Conservation (phyloP, 176 grass and related monocot species). For the Avena sativa region DNA sequence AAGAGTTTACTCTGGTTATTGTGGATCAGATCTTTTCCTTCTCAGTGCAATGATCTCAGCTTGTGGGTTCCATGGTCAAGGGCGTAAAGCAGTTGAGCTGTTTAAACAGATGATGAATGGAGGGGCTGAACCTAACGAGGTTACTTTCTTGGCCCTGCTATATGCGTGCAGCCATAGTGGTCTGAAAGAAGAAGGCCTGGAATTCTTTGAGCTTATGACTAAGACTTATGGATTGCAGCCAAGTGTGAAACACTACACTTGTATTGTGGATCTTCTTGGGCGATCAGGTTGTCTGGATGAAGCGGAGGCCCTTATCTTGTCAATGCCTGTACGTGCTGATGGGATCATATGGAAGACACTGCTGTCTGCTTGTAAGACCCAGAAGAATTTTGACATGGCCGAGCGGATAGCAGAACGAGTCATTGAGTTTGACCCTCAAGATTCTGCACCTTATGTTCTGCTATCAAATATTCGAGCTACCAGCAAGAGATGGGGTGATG, state of each 20-base stretch:
- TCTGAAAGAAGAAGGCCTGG: constrained; percentile 60
- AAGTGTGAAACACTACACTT: constrained; percentile 70
- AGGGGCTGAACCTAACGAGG: constrained; percentile 53
- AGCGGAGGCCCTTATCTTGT: constrained; percentile 63
- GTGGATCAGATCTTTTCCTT: constrained; percentile 53
- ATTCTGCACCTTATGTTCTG: constrained; percentile 72
- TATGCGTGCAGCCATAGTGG: constrained; percentile 86
- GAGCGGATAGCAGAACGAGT: constrained; percentile 61
- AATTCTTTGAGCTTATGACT: constrained; percentile 64
- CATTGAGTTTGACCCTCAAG: constrained; percentile 63
- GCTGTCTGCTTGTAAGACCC: constrained; percentile 66
- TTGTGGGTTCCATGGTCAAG: constrained; percentile 75
- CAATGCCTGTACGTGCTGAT: constrained; percentile 64
- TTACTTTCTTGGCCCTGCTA: constrained; percentile 75
- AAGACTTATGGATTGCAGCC: constrained; percentile 55
- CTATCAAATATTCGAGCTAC: constrained; percentile 76
- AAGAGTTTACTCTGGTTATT: constrained; percentile 45
- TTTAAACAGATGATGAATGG: constrained; percentile 60
- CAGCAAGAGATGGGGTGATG: constrained; percentile 60
- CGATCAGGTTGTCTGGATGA: constrained; percentile 58
- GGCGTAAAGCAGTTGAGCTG: constrained; percentile 49
- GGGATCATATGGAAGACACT: constrained; percentile 79
- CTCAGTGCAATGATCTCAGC: constrained; percentile 68
- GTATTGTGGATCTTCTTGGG: constrained; percentile 75
- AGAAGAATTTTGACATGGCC: constrained; percentile 66